Percentiles rank a stretch among this genome's conserved stretches.
phyloP scores from a whole-genome alignment of 75 land plant genomes.

The Ceratopteris richardii region DNA sequence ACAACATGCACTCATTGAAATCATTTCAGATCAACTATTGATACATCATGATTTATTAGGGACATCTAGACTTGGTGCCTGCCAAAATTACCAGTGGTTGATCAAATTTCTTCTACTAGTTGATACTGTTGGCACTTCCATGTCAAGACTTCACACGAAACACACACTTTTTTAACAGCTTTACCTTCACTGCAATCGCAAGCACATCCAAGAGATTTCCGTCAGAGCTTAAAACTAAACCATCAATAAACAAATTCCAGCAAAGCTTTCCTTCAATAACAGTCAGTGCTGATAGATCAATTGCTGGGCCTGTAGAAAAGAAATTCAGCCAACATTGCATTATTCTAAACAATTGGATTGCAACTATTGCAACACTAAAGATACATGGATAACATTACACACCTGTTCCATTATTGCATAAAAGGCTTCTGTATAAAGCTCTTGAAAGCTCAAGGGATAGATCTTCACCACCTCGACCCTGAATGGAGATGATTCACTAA shows the following conservation, averaged over 20 bases:
- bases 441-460: slow-evolving; percentile 68
- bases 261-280: slow-evolving; percentile 80
- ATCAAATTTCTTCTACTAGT: too few relatives aligned
- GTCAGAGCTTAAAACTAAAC: slow-evolving; percentile 86
- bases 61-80: too few relatives aligned
- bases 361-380: too few relatives aligned
- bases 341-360: too few relatives aligned
- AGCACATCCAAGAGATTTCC: slow-evolving; percentile 87
- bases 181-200: slow-evolving; percentile 84
- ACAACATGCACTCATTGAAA: too few relatives aligned
- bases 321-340: background rate
- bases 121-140: too few relatives aligned
- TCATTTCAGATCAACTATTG: too few relatives aligned
- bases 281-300: slow-evolving; percentile 61
- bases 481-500: background rate
- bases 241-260: slow-evolving; percentile 92
- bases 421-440: slow-evolving; percentile 68
- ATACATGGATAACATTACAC: too few relatives aligned
- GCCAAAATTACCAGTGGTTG: too few relatives aligned
- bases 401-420: slow-evolving; percentile 96
- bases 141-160: too few relatives aligned
- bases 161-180: too few relatives aligned
- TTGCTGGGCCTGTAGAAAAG: slow-evolving; percentile 70
- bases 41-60: too few relatives aligned
- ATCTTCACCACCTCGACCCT: slow-evolving; percentile 96